These are phyloP conservation scores for Capsaspora owczarzaki DNA, from an alignment of 78 protist genomes.

Conservation along the genomic window DNA sequence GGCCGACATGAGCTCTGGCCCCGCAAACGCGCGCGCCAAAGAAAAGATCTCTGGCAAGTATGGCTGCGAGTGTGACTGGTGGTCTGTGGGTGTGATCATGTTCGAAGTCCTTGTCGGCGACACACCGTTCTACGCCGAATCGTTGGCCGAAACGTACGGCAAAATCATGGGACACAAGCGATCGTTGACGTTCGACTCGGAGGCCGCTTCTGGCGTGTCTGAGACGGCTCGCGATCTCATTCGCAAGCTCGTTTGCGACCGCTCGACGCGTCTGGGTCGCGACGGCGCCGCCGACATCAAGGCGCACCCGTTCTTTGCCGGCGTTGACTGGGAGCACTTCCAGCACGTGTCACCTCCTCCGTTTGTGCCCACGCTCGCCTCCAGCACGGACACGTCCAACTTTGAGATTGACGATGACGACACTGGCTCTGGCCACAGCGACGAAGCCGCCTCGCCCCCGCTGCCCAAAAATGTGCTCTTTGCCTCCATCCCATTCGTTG, in stretches of 20 bases:
- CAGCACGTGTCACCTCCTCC: not conserved
- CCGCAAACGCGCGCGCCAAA: too few species aligned
- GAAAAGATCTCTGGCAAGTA: too few species aligned
- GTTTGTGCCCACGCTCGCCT: not conserved
- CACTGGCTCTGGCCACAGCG: too few species aligned
- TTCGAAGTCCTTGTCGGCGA: constrained; percentile 58
- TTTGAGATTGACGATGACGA: too few species aligned
- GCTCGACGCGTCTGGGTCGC: constrained; percentile 7
- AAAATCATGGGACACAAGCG: constrained; percentile 46
- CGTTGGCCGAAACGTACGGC: constrained; percentile 41
- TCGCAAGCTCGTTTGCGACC: not conserved
- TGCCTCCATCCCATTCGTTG: too few species aligned
- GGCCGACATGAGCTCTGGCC: too few species aligned
- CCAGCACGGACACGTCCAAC: not conserved
- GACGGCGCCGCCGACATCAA: not conserved
- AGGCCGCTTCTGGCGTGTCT: not conserved
- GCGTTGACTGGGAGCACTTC: not conserved
- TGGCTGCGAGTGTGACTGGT: constrained; percentile 60
- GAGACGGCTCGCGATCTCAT: not conserved
- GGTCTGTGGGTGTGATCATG: constrained; percentile 67
- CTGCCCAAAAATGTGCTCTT: too few species aligned
- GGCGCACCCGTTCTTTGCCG: not conserved
- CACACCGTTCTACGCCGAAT: constrained; percentile 57
- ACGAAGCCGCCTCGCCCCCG: too few species aligned
- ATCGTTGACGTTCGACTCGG: constrained; percentile 23